Conservation (phyloP, 768 basidiomycete genomes). For the Ramaria sp. region DNA sequence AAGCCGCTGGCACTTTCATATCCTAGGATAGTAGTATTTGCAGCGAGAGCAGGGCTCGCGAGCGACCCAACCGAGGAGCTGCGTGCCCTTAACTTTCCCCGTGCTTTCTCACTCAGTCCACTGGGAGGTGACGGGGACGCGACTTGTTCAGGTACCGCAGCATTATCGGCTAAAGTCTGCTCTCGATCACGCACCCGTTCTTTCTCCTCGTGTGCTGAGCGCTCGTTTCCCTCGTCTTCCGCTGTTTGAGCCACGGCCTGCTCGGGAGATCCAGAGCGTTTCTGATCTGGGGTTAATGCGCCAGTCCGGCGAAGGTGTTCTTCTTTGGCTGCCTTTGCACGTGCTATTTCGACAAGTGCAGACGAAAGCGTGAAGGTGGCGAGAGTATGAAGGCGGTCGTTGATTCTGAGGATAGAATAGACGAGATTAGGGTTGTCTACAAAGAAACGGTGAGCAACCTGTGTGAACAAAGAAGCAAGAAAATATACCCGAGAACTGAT, state of each 20-base stretch:
- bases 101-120: slow-evolving; percentile 53
- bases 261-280: not conserved
- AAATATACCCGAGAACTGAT: slow-evolving; percentile 39
- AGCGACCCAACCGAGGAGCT: slow-evolving; percentile 7
- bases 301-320: slow-evolving; percentile 34
- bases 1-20: slow-evolving; percentile 35
- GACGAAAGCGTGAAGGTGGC: slow-evolving; percentile 82
- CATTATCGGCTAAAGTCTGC: slow-evolving; percentile 16
- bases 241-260: not conserved
- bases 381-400: slow-evolving; percentile 79
- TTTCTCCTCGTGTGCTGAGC: not conserved
- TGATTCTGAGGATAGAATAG: slow-evolving; percentile 75
- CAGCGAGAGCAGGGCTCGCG: slow-evolving; percentile 9
- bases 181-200: slow-evolving; percentile 6
- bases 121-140: not conserved
- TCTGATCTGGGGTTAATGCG: not conserved
- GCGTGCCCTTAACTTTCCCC: slow-evolving; percentile 84
- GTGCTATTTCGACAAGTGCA: slow-evolving; percentile 78
- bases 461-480: not conserved
- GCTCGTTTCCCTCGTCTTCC: slow-evolving; percentile 1
- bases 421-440: slow-evolving; percentile 78
- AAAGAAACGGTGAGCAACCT: slow-evolving; percentile 25
- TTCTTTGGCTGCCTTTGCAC: slow-evolving; percentile 60
- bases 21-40: slow-evolving; percentile 8
- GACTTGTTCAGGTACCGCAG: slow-evolving; percentile 18